phyloP scores from a whole-genome alignment of 2,329 filamentous ascomycete species.

The Incumbomyces lentus region DNA sequence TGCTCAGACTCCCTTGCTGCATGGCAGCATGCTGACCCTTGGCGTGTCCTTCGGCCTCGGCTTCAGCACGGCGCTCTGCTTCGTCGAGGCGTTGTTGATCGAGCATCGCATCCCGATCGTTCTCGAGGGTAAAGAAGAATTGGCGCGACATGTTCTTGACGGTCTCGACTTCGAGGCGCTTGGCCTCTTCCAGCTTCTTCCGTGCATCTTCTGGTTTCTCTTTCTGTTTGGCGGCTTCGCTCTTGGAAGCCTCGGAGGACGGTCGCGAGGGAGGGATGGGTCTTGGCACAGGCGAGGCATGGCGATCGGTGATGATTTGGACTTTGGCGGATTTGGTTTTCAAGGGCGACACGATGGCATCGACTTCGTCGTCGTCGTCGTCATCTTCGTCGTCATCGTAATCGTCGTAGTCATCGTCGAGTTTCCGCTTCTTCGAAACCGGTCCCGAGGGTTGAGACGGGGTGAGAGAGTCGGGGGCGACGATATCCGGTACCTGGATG shows the following conservation, averaged over 20 bases:
- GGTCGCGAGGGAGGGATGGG: constrained; percentile 39
- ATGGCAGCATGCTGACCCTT: constrained; percentile 42
- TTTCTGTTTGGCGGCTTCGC: constrained; percentile 49
- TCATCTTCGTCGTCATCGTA: constrained; percentile 53
- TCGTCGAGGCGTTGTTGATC: constrained; percentile 96
- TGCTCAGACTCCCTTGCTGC: constrained; percentile 82
- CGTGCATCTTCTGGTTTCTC: constrained; percentile 77
- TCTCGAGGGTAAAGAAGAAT: constrained; percentile 89
- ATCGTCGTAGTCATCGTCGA: constrained; percentile 65
- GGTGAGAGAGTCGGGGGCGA: constrained; percentile 38
- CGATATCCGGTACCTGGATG: constrained; percentile 22
- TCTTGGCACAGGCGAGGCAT: constrained; percentile 36
- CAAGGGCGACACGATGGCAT: constrained; percentile 37
- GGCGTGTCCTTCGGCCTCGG: constrained; percentile 67
- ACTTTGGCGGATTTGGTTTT: constrained; percentile 36
- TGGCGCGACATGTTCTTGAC: constrained; percentile 87
- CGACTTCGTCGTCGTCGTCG: constrained; percentile 35
- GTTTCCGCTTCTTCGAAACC: constrained; percentile 59
- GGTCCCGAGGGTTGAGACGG: constrained; percentile 36
- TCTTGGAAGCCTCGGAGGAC: constrained; percentile 34
- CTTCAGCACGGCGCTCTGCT: constrained; percentile 89
- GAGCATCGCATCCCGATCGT: constrained; percentile 89
- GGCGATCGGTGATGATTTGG: constrained; percentile 23
- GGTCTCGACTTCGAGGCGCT: constrained; percentile 79
- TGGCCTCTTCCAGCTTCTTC: constrained; percentile 85